Evolutionary conservation across 352 stramenopile species (phyloP), one percentile per base, ranked within the genome.

Genomic region (Thalassiosira pacifica): DNA sequence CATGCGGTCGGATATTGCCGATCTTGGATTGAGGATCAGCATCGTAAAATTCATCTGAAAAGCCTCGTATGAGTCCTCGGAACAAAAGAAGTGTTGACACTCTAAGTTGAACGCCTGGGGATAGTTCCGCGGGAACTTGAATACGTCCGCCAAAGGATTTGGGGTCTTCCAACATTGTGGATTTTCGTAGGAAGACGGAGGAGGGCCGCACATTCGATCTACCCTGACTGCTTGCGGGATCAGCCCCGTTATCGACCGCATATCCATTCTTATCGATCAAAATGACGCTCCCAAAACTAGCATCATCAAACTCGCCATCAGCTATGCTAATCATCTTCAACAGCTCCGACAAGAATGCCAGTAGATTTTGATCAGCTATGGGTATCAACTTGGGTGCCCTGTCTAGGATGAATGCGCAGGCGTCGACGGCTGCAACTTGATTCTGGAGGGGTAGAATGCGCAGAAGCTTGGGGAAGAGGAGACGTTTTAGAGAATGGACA

Each of bases 281-380:
- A 59, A 93, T 86, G 59, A 88, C 82, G 31, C 83, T 89, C 19
- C 74, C 65, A 31, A 94, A 90, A 64, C 60, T 90, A 42, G 77
- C 29, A 79, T 96, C 91, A 1, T 68, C 81, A 87, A 96, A 94
- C 80, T 95, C 93, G 16, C 93, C 93, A 79, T 96, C 93, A 65
- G 93, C 91, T 76, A 96, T 90, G 24, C 85, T 93, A 19, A 90
- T 87, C 89, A 95, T 94, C 79, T 96, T 96, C 1, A 96, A 69
- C 5, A 94, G 65, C 72, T 96, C 93, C 13, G 88, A 91, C 10
- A 94, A 57, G 65, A 96, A 95, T 10, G 88, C 83, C 18, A 95
- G 71, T 24, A 94, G 72, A 60, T 94, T 91, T 60, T 91, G 79
- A 66, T 96, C 91, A 6, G 79, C 59, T 26, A 95, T 85, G 26